phyloP scores from a whole-genome alignment of 2,329 filamentous ascomycete genomes.

The Trichoderma gracile region DNA sequence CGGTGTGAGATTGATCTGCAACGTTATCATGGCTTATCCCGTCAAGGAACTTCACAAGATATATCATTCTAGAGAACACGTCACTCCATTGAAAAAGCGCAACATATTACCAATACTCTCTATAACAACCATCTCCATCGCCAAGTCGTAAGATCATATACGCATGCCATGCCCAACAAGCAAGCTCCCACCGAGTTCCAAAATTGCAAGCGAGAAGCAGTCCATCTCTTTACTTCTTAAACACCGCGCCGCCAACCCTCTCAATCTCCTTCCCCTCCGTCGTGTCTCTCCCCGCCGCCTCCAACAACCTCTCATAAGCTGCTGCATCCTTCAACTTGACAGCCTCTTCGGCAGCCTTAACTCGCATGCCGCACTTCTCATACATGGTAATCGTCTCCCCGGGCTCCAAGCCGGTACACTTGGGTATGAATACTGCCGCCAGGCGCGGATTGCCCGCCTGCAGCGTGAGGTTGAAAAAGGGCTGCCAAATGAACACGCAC shows the following conservation, averaged over 20 bases:
- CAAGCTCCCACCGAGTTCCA: not conserved
- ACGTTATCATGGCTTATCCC: no score
- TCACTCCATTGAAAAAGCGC: no score
- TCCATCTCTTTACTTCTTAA: conserved; percentile 44
- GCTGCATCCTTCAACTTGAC: conserved; percentile 76
- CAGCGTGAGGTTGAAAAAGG: conserved; percentile 87
- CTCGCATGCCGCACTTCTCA: conserved; percentile 88
- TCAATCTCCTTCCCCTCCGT: conserved; percentile 77
- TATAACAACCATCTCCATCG: not conserved
- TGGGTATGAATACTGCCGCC: conserved; percentile 80
- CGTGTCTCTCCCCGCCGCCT: conserved; percentile 69
- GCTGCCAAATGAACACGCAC: conserved; percentile 47
- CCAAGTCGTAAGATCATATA: not conserved
- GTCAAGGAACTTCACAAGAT: no score
- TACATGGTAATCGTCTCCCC: conserved; percentile 85
- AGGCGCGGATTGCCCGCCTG: conserved; percentile 87
- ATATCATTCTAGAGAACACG: not conserved
- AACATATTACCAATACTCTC: not conserved
- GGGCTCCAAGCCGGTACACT: conserved; percentile 71
- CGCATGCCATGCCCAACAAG: not conserved
- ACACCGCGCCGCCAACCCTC: conserved; percentile 64
- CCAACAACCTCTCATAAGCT: conserved; percentile 70
- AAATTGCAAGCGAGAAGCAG: not conserved
- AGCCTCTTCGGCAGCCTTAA: conserved; percentile 90
- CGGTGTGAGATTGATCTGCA: no score